Percentiles rank a stretch among this genome's conserved stretches.
These are phyloP conservation scores for Hypoxylon subgilvum DNA, from an alignment of 495 filamentous ascomycete genomes.

Conservation along the genomic window DNA sequence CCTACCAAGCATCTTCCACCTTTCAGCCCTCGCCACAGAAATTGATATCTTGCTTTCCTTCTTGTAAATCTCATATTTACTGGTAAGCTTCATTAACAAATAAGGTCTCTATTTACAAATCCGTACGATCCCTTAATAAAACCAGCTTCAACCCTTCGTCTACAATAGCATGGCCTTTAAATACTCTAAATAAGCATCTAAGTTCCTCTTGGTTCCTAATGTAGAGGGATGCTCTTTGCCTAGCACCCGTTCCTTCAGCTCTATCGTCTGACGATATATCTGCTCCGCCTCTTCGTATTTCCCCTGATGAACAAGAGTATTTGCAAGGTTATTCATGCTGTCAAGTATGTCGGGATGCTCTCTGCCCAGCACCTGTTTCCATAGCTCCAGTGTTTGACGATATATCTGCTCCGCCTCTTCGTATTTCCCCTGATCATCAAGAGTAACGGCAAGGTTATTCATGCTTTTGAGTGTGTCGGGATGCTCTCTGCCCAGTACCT, in stretches of 20 bases:
- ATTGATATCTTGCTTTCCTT: too few relatives aligned
- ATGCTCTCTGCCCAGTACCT: conserved; percentile 11
- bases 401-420: conserved; percentile 22
- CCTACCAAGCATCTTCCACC: too few relatives aligned
- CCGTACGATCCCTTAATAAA: background rate
- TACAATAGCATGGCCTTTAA: too few relatives aligned
- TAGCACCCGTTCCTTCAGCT: conserved; percentile 9
- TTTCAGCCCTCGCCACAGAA: too few relatives aligned
- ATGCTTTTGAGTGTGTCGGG: conserved; percentile 1
- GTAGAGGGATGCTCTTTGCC: conserved; percentile 23
- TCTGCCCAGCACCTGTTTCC: conserved; percentile 10
- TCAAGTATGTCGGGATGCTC: conserved; percentile 13
- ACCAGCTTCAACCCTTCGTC: background rate
- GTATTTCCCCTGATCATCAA: background rate
- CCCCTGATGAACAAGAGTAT: conserved; percentile 6
- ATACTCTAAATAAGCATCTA: background rate
- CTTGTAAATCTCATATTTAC: background rate
- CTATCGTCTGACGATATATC: conserved; percentile 19
- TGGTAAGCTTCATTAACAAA: background rate
- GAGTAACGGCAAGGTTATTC: background rate
- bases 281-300: conserved; percentile 27
- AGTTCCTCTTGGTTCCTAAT: background rate
- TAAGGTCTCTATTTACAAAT: background rate
- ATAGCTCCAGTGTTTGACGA: conserved; percentile 12
- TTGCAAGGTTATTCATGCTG: conserved; percentile 19